Evolutionary conservation across 768 basidiomycete species (phyloP).

Genomic region (Pisolithus marmoratus): DNA sequence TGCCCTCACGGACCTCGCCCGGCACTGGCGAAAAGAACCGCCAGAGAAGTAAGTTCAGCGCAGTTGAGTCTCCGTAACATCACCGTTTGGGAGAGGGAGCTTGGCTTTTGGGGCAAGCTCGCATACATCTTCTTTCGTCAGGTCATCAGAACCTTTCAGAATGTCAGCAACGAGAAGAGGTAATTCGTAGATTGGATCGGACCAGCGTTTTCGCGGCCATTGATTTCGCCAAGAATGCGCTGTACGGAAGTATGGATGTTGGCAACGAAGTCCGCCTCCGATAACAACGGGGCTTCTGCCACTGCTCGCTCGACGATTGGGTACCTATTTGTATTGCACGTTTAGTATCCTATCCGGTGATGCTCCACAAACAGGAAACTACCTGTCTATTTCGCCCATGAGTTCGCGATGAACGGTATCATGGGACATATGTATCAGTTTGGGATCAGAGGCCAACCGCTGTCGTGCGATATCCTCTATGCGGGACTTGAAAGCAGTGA

Average conservation of each 20-base stretch:
- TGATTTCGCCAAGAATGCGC: slow-evolving; percentile 40
- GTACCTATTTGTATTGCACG: slow-evolving; percentile 37
- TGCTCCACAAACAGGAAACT: not conserved
- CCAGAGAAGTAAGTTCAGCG: not conserved
- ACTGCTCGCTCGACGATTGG: slow-evolving; percentile 63
- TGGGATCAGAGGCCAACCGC: slow-evolving; percentile 48
- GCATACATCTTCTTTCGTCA: not conserved
- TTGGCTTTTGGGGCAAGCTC: not conserved
- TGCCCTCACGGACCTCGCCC: no score
- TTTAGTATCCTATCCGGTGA: not conserved
- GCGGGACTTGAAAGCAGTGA: slow-evolving; percentile 47
- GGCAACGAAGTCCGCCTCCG: slow-evolving; percentile 41
- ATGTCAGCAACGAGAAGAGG: slow-evolving; percentile 1
- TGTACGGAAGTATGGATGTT: slow-evolving; percentile 38
- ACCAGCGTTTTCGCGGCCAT: not conserved
- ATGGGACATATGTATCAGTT: slow-evolving; percentile 45
- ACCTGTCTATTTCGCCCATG: slow-evolving; percentile 71
- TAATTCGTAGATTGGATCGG: not conserved
- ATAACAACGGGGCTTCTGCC: slow-evolving; percentile 41
- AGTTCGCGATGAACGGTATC: slow-evolving; percentile 56
- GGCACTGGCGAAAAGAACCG: not conserved
- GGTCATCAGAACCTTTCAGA: not conserved
- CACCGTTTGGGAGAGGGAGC: not conserved
- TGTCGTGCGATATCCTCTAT: slow-evolving; percentile 59
- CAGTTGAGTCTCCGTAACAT: not conserved